Evolutionary conservation across 768 basidiomycete species (phyloP).

Genomic region (Termitomyces sp.): DNA sequence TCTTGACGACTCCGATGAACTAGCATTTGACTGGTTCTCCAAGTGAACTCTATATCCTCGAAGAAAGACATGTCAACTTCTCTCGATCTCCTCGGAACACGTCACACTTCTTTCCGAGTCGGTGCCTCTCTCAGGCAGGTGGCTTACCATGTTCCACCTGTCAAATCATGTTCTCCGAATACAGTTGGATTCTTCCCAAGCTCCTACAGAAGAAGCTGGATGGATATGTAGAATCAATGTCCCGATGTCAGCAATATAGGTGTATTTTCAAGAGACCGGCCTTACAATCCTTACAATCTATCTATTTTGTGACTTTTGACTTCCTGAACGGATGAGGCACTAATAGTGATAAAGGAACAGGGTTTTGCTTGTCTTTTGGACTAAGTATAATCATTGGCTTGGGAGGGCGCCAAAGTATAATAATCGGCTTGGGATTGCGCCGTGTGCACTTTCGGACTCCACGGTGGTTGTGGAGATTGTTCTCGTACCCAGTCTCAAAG

Average conservation of each 20-base stretch:
- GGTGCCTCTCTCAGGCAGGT: not conserved
- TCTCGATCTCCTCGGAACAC: not conserved
- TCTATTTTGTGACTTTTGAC: not conserved
- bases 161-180: not conserved
- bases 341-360: not conserved
- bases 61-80: too few relatives aligned
- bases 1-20: not conserved
- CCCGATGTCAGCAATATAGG: not conserved
- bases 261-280: not conserved
- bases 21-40: not conserved
- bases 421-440: too few relatives aligned
- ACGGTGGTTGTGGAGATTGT: not conserved
- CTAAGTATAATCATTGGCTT: too few relatives aligned
- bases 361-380: not conserved
- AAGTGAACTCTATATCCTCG: not conserved
- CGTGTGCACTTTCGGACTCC: not conserved
- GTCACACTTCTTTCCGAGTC: not conserved
- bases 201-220: not conserved
- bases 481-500: not conserved
- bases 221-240: not conserved
- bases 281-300: not conserved
- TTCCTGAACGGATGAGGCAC: not conserved
- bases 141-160: not conserved
- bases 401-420: too few relatives aligned
- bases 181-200: not conserved